Percentiles rank a stretch among this genome's conserved stretches.
These are phyloP conservation scores for Coemansia sp. DNA, from an alignment of 192 early-diverging fungal genomes.

Conservation along the genomic window DNA sequence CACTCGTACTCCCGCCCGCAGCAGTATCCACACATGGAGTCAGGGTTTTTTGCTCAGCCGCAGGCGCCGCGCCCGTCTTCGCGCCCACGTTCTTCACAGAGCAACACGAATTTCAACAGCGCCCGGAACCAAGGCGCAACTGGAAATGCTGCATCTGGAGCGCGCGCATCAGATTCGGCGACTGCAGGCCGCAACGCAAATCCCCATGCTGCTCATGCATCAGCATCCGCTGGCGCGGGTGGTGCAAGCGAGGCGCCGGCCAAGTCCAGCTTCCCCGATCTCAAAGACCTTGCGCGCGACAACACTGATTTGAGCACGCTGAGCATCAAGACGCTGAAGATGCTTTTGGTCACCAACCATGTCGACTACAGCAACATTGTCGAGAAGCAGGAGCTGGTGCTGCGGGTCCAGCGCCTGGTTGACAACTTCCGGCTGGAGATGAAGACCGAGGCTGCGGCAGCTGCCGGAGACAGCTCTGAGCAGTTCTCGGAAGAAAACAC, in stretches of 20 bases:
- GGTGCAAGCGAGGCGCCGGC: neutral
- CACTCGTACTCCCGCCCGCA: slow-evolving; percentile 12
- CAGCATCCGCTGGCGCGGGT: neutral
- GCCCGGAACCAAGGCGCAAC: neutral
- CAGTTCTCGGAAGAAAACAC: slow-evolving; percentile 58
- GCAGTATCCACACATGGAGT: neutral
- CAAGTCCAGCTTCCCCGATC: slow-evolving; percentile 5
- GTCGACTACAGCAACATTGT: slow-evolving; percentile 68
- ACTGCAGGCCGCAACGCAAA: neutral
- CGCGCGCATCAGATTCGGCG: neutral
- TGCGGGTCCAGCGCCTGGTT: slow-evolving; percentile 61
- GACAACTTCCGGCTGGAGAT: slow-evolving; percentile 57
- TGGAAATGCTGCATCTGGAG: neutral
- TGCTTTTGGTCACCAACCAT: slow-evolving; percentile 59
- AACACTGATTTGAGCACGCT: slow-evolving; percentile 57
- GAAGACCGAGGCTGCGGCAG: slow-evolving; percentile 39
- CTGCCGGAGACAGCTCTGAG: slow-evolving; percentile 9
- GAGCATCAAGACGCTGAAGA: slow-evolving; percentile 68
- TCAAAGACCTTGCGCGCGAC: slow-evolving; percentile 39
- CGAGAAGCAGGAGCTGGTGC: slow-evolving; percentile 75
- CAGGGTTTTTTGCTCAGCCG: neutral
- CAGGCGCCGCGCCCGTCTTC: slow-evolving; percentile 18
- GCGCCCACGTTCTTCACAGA: slow-evolving; percentile 20
- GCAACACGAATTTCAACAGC: neutral
- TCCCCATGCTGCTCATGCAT: neutral